Evolutionary conservation across 371 early-diverging fungal genomes (phyloP).

Genomic region (Scutellospora calospora): DNA sequence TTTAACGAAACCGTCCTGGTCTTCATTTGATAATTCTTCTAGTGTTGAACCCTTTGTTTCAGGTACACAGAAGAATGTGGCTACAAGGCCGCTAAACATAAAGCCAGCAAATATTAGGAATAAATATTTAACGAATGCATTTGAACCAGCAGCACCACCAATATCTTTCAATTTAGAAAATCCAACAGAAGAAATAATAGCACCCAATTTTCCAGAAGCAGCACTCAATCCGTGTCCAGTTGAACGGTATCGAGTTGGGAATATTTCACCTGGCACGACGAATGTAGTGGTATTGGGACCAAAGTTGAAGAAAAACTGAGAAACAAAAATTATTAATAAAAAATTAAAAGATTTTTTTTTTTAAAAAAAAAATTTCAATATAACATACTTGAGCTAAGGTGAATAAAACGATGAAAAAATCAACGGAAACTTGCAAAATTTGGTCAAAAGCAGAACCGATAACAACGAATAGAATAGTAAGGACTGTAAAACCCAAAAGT

Average conservation of each 20-base stretch:
- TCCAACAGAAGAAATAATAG: slow-evolving; percentile 67
- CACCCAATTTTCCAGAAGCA: slow-evolving; percentile 89
- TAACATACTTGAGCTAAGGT: slow-evolving; percentile 67
- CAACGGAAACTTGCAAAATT: slow-evolving; percentile 59
- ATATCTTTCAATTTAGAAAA: slow-evolving; percentile 60
- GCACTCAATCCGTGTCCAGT: slow-evolving; percentile 91
- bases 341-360: neutral
- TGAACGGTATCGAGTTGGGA: slow-evolving; percentile 89
- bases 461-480: slow-evolving; percentile 73
- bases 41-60: slow-evolving; percentile 67
- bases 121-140: slow-evolving; percentile 70
- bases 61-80: slow-evolving; percentile 58
- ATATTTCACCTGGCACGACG: slow-evolving; percentile 86
- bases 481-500: slow-evolving; percentile 73
- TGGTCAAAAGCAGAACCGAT: slow-evolving; percentile 59
- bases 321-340: neutral
- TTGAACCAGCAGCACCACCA: slow-evolving; percentile 51
- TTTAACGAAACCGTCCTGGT: no score
- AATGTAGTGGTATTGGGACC: slow-evolving; percentile 94
- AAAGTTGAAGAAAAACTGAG: slow-evolving; percentile 79
- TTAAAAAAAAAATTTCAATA: neutral
- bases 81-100: slow-evolving; percentile 70
- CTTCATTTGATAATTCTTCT: slow-evolving; percentile 52
- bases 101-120: slow-evolving; percentile 76
- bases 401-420: slow-evolving; percentile 76